Conservation (phyloP, 2,329 filamentous ascomycete species). For the Sarocladiaceae sp. region DNA sequence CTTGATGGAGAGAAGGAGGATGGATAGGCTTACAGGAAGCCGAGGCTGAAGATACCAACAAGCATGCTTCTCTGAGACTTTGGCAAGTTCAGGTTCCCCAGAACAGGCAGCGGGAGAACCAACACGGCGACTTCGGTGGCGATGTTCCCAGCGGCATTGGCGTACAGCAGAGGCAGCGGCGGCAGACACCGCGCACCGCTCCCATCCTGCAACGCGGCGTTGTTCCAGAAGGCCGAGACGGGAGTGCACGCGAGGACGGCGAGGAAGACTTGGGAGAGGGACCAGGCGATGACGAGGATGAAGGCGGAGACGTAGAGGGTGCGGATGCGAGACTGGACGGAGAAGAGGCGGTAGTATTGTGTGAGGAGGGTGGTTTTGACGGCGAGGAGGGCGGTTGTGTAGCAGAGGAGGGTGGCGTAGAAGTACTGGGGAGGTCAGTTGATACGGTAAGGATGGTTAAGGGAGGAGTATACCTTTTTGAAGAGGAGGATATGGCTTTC, state of each 20-base stretch:
- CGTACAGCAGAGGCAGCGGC: conserved; percentile 16
- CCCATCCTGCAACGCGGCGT: too few relatives aligned
- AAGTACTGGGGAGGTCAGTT: conserved; percentile 18
- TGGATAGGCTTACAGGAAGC: conserved; percentile 18
- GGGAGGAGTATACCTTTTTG: background rate
- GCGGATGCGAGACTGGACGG: conserved; percentile 15
- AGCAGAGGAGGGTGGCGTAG: conserved; percentile 25
- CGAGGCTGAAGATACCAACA: conserved; percentile 21
- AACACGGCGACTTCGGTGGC: conserved; percentile 21
- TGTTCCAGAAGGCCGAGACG: conserved; percentile 22
- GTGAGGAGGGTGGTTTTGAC: conserved; percentile 30
- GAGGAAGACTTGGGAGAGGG: conserved; percentile 20
- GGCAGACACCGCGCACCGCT: conserved; percentile 16
- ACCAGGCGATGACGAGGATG: conserved; percentile 20
- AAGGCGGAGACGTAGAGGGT: conserved; percentile 19
- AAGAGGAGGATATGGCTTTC: background rate
- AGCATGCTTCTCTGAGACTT: conserved; percentile 18
- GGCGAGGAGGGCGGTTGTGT: conserved; percentile 21
- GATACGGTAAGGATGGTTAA: background rate
- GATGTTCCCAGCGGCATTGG: conserved; percentile 21
- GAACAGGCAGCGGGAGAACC: conserved; percentile 19
- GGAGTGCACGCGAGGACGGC: conserved; percentile 20
- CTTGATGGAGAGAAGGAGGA: background rate
- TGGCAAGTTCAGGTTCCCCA: conserved; percentile 18
- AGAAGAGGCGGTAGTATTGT: conserved; percentile 30